Base-by-base conservation (phyloP, 2,329 filamentous ascomycete species). In the Albophoma yamanashiensis region DNA sequence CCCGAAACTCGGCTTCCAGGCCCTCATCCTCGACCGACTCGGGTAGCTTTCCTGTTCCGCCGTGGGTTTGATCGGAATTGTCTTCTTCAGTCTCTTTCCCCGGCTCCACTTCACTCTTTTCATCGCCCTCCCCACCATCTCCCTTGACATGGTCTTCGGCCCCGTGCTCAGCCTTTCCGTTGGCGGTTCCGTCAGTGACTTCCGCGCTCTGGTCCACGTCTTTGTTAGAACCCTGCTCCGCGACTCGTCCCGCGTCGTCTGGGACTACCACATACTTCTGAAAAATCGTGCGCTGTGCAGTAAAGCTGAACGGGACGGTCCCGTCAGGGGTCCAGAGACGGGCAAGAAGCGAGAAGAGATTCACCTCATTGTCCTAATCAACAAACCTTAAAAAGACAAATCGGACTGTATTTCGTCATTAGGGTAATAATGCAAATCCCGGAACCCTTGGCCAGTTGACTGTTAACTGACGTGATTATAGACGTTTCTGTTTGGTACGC, bases 21-120 rank as follows among this genome's bases (percentile, higher is more conserved):
- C 67, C 64, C 42, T 70, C 66, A 12, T 69, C 67, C 20, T 67
- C 70, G 31, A 4, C 12, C 52, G 70, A 65, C 55, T 70, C 67
- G 50, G 66, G 60, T 45, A 65, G 61, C 31, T 69, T 17, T 66
- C 64, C 5, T 63, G 66, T 59, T 2, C 22, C 36, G 17, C 20
- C 17, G 20, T 36, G 34, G n/a, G 22, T 22, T 22, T 45, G 20
- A 2, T 45, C 42, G n/a, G 11, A 22, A 22, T 45, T 4, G 8
- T 52, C 5, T n/a, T 43, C 6, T 15, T 27, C 20, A 5, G 3
- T 7, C 43, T 47, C n/a, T 22, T 20, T 6, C 17, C 6, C 40
- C 25, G 22, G 17, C 40, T 52, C 1, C 1, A 15, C 22, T 8
- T 52, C 11, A 8, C 20, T 27, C 0, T 50, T 12, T 20, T 31